These are phyloP conservation scores for Chaetothyriales sp. DNA, from an alignment of 2,329 filamentous ascomycete species.

Conservation along the genomic window DNA sequence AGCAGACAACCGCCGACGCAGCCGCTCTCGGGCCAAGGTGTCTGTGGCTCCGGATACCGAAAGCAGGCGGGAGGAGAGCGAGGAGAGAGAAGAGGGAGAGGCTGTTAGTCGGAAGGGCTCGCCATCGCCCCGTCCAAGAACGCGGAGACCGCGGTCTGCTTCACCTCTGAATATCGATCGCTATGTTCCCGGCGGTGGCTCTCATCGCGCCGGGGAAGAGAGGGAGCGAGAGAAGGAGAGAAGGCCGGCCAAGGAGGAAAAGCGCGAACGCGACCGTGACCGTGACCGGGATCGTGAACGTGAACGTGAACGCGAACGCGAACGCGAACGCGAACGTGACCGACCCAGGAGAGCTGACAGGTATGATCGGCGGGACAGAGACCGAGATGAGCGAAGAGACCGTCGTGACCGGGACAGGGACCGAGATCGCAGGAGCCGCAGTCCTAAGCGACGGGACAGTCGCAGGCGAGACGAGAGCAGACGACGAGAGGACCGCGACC, in stretches of 20 bases:
- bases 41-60: slow-evolving; percentile 5
- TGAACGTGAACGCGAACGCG: slow-evolving; percentile 10
- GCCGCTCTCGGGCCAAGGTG: slow-evolving; percentile 13
- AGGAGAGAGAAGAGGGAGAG: slow-evolving; percentile 16
- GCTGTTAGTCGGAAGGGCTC: slow-evolving; percentile 11
- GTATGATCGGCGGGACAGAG: slow-evolving; percentile 1
- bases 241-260: slow-evolving; percentile 11
- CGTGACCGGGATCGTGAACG: slow-evolving; percentile 9
- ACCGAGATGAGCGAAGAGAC: neutral
- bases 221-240: slow-evolving; percentile 18
- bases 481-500: slow-evolving; percentile 12
- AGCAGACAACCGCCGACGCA: slow-evolving; percentile 11
- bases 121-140: slow-evolving; percentile 8
- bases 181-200: slow-evolving; percentile 28
- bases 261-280: slow-evolving; percentile 9
- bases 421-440: slow-evolving; percentile 13
- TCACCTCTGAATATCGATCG: slow-evolving; percentile 27
- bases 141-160: slow-evolving; percentile 19
- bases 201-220: slow-evolving; percentile 14
- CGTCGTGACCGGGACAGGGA: slow-evolving; percentile 6
- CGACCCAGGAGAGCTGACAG: neutral
- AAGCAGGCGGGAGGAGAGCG: slow-evolving; percentile 1
- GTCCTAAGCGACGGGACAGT: slow-evolving; percentile 11
- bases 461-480: slow-evolving; percentile 9
- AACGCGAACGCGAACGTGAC: too few relatives aligned